phyloP scores from a whole-genome alignment of 306 rosid species.

The Begonia masoniana region DNA sequence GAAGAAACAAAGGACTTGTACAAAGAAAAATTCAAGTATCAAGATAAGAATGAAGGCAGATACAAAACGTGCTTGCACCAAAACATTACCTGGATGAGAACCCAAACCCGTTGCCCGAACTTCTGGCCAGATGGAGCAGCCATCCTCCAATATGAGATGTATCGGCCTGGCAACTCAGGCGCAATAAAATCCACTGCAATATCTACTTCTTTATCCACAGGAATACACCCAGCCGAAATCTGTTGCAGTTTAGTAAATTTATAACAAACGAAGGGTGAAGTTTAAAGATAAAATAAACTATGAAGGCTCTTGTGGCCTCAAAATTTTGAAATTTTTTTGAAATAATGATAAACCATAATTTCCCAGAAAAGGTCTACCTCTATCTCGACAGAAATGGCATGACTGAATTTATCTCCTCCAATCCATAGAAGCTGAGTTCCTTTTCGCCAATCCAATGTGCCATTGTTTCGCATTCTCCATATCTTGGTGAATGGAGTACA shows the following conservation, averaged over 20 bases:
- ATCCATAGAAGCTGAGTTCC: constrained; percentile 72
- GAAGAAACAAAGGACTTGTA: not conserved
- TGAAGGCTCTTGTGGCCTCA: no score
- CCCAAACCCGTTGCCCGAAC: constrained; percentile 97
- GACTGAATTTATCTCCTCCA: constrained; percentile 53
- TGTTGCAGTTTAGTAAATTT: constrained; percentile 7
- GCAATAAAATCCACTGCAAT: constrained; percentile 75
- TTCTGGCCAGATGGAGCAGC: constrained; percentile 52
- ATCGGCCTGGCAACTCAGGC: constrained; percentile 59
- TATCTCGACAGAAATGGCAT: constrained; percentile 24
- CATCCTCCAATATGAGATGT: constrained; percentile 81
- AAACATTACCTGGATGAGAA: constrained; percentile 49
- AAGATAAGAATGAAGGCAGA: no score
- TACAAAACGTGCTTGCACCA: no score
- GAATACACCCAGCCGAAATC: constrained; percentile 52
- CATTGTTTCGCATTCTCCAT: constrained; percentile 84
- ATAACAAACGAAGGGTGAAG: no score
- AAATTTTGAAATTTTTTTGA: no score
- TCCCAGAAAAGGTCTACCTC: constrained; percentile 34
- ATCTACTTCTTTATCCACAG: constrained; percentile 44
- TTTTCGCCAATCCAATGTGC: constrained; percentile 51
- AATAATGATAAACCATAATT: no score
- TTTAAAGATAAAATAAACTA: no score
- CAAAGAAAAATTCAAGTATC: no score
- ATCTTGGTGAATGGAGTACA: constrained; percentile 72